A percentile compares a stretch with the other conserved stretches of the same genome.
Conservation (phyloP, 345 rosid genomes). For the Moricandia arvensis region DNA sequence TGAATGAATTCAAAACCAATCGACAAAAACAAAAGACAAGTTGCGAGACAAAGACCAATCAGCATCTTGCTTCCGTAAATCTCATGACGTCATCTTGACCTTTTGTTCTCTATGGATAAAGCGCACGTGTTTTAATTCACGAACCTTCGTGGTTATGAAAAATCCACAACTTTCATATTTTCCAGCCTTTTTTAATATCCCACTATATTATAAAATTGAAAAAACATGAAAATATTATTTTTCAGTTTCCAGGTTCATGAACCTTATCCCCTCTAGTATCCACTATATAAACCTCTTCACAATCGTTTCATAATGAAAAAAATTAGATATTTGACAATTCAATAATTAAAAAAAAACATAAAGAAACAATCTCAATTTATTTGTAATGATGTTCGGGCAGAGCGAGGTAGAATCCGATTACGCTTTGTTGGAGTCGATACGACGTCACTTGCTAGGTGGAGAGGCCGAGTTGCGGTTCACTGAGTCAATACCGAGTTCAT, state of each 20-base stretch:
- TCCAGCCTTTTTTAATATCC: background rate
- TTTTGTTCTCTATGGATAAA: slow-evolving; percentile 23
- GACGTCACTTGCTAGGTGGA: slow-evolving; percentile 45
- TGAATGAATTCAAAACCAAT: background rate
- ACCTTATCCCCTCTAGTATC: background rate
- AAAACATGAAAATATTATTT: slow-evolving; percentile 5
- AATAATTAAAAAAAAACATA: too few species aligned
- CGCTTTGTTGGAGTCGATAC: slow-evolving; percentile 50
- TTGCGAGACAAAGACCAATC: slow-evolving; percentile 30
- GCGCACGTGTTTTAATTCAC: slow-evolving; percentile 40
- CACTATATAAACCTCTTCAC: slow-evolving; percentile 31
- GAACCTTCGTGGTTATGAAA: slow-evolving; percentile 28
- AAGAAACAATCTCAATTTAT: background rate
- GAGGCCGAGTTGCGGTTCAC: slow-evolving; percentile 34
- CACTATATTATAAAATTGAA: slow-evolving; percentile 4
- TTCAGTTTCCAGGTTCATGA: slow-evolving; percentile 27
- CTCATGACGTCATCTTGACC: slow-evolving; percentile 26
- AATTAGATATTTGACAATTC: slow-evolving; percentile 2
- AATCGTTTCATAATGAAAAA: background rate
- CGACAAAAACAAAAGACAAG: slow-evolving; percentile 27
- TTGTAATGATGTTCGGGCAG: slow-evolving; percentile 43
- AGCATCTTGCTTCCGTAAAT: slow-evolving; percentile 20
- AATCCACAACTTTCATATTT: slow-evolving; percentile 39
- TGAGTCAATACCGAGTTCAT: slow-evolving; percentile 29
- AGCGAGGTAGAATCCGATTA: slow-evolving; percentile 44